Evolutionary conservation across 345 rosid species (phyloP).

Genomic region (Microthlaspi erraticum): DNA sequence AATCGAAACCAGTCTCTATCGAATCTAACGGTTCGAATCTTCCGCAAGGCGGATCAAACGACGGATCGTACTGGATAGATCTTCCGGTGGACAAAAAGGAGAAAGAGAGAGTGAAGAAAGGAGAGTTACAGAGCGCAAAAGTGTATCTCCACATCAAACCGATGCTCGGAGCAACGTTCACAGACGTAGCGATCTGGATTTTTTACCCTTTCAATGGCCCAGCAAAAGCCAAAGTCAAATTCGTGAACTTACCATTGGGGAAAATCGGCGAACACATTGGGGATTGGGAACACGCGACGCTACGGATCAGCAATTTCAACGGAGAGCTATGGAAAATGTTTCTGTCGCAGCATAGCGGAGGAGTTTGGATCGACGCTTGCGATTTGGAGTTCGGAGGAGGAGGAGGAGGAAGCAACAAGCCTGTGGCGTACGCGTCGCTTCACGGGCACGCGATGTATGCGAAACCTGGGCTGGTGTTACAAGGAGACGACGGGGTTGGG

Average conservation of each 20-base stretch:
- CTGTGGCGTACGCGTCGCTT: constrained; percentile 66
- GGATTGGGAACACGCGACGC: constrained; percentile 88
- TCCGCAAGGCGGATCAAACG: constrained; percentile 82
- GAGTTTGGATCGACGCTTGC: constrained; percentile 68
- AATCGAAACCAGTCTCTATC: constrained; percentile 57
- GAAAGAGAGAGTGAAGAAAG: constrained; percentile 69
- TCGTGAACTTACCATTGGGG: constrained; percentile 59
- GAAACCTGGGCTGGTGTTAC: constrained; percentile 76
- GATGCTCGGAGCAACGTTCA: constrained; percentile 77
- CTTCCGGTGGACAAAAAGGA: constrained; percentile 57
- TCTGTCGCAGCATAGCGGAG: constrained; percentile 73
- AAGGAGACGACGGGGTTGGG: constrained; percentile 64
- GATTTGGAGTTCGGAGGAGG: constrained; percentile 58
- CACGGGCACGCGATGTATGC: constrained; percentile 84
- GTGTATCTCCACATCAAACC: constrained; percentile 78
- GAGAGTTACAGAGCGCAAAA: constrained; percentile 55
- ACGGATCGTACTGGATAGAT: constrained; percentile 81
- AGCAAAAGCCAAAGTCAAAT: constrained; percentile 65
- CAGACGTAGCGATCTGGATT: constrained; percentile 75
- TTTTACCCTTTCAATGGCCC: constrained; percentile 92
- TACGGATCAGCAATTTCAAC: constrained; percentile 76
- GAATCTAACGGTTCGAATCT: constrained; percentile 72
- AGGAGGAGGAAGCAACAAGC: constrained; percentile 56
- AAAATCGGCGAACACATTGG: constrained; percentile 85
- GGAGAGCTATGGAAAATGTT: constrained; percentile 64